Evolutionary conservation across 2,329 filamentous ascomycete genomes (phyloP).

Genomic region (Pestalotiopsis sp.): DNA sequence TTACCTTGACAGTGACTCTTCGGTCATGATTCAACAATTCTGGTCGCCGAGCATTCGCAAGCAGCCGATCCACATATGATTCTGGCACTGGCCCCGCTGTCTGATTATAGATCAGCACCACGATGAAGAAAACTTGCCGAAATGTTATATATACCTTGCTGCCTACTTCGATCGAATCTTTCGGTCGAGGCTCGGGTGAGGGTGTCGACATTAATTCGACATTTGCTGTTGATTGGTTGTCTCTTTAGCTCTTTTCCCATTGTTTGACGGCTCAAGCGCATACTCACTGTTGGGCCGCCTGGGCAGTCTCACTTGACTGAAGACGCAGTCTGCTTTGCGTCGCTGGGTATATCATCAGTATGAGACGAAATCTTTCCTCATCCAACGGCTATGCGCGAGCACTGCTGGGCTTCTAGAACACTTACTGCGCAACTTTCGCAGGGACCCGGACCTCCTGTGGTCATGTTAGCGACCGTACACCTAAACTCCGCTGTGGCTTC

Average conservation of each 20-base stretch:
- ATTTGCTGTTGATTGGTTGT: constrained; percentile 9
- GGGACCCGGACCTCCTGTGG: not conserved
- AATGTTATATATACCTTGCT: not conserved
- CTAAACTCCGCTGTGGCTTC: not conserved
- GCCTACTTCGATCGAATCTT: not conserved
- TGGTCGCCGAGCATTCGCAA: constrained; percentile 20
- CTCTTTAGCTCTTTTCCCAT: not conserved
- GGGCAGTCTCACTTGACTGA: constrained; percentile 17
- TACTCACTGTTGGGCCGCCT: constrained; percentile 25
- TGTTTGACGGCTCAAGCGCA: not conserved
- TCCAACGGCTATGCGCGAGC: not conserved
- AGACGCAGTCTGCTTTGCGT: constrained; percentile 17
- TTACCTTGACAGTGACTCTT: constrained; percentile 27
- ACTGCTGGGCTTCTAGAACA: not conserved
- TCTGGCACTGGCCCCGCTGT: constrained; percentile 21
- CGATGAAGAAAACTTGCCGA: not conserved
- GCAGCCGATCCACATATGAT: constrained; percentile 30
- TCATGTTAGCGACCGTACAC: not conserved
- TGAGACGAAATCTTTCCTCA: no score
- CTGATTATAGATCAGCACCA: constrained; percentile 8
- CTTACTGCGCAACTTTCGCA: constrained; percentile 2
- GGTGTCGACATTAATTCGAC: constrained; percentile 7
- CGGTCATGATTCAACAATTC: constrained; percentile 17
- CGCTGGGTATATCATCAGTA: constrained; percentile 14
- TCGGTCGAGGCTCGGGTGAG: constrained; percentile 2